These are phyloP conservation scores for Geosiphon pyriformis DNA, from an alignment of 192 early-diverging fungal genomes.

Conservation along the genomic window DNA sequence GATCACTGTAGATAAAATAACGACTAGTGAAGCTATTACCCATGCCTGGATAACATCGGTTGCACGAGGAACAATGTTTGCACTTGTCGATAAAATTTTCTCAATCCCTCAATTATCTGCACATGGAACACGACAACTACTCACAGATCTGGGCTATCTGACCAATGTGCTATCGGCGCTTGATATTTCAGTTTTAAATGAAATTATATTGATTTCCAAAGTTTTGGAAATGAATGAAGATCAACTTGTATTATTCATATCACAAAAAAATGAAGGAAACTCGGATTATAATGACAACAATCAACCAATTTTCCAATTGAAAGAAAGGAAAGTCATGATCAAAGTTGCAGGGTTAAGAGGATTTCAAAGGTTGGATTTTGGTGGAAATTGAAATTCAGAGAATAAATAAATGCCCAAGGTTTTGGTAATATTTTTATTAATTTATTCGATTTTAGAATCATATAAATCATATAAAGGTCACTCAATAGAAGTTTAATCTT, in stretches of 20 bases:
- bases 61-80: constrained; percentile 53
- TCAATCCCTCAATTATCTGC: constrained; percentile 14
- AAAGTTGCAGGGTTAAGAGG: constrained; percentile 18
- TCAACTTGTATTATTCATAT: not conserved
- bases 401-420: too few relatives aligned
- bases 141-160: constrained; percentile 21
- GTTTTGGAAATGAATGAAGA: constrained; percentile 20
- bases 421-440: too few relatives aligned
- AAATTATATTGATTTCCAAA: not conserved
- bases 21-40: constrained; percentile 41
- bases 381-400: too few relatives aligned
- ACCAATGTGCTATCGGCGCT: constrained; percentile 13
- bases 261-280: too few relatives aligned
- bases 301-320: constrained; percentile 1
- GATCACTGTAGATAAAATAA: constrained; percentile 30
- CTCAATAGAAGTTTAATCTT: too few relatives aligned
- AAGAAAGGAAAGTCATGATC: constrained; percentile 13
- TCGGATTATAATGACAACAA: not conserved
- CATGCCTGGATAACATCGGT: constrained; percentile 68
- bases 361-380: constrained; percentile 7
- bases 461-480: too few relatives aligned
- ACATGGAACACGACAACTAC: constrained; percentile 14
- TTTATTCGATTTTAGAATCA: too few relatives aligned
- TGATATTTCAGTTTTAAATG: constrained; percentile 3
- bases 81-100: constrained; percentile 28